These are phyloP conservation scores for Carex parvula DNA, from an alignment of 176 grass and related monocot genomes.

Conservation along the genomic window DNA sequence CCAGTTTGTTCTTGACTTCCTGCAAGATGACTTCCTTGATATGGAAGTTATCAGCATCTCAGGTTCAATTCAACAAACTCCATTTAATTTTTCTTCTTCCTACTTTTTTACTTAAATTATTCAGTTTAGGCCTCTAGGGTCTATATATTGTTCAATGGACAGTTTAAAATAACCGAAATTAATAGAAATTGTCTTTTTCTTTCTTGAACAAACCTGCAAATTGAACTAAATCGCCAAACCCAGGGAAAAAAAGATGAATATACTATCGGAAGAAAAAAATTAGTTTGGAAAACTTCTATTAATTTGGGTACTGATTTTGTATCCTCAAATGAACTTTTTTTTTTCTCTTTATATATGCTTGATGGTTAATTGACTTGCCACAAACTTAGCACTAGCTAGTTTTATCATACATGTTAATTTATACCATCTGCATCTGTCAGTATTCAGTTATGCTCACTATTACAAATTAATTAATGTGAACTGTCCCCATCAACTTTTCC, in stretches of 20 bases:
- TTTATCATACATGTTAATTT: not conserved
- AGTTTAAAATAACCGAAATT: not conserved
- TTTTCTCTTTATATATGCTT: not conserved
- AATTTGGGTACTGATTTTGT: not conserved
- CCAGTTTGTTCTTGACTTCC: slow-evolving; percentile 26
- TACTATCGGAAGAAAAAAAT: not conserved
- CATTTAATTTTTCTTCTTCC: not conserved
- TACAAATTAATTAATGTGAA: not conserved
- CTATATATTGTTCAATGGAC: not conserved
- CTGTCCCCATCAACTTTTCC: not conserved
- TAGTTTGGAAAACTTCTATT: not conserved
- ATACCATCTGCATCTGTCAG: not conserved
- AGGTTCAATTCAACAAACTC: not conserved
- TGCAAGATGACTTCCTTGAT: slow-evolving; percentile 26
- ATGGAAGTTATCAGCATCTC: slow-evolving; percentile 28
- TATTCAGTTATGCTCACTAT: not conserved
- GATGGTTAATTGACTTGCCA: not conserved
- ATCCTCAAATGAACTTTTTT: not conserved
- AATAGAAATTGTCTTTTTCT: not conserved
- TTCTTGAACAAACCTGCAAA: not conserved
- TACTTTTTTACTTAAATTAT: not conserved
- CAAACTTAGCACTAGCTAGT: no score
- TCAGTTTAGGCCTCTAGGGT: not conserved
- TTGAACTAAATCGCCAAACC: not conserved
- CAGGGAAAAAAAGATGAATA: not conserved